These are phyloP conservation scores for Trichocladium uniseriatum DNA, from an alignment of 495 filamentous ascomycete genomes.

Conservation along the genomic window DNA sequence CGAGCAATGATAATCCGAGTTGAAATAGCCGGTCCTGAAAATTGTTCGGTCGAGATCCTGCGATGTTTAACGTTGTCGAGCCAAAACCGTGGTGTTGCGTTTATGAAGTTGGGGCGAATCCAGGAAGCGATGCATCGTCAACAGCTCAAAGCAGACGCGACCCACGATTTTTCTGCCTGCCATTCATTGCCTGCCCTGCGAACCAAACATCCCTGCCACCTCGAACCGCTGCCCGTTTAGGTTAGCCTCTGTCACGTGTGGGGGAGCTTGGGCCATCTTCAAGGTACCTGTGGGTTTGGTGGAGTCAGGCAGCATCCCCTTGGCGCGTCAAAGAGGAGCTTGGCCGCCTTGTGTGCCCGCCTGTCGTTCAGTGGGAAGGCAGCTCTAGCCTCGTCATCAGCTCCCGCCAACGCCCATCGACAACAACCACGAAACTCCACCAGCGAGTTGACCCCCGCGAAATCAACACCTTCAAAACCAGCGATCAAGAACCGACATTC, in stretches of 20 bases:
- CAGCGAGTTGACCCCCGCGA: neutral
- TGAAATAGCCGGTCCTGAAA: neutral
- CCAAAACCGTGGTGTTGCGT: neutral
- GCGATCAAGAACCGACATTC: neutral
- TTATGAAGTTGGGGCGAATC: neutral
- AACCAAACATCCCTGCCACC: conserved; percentile 5
- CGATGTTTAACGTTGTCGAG: neutral
- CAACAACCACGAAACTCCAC: conserved; percentile 2
- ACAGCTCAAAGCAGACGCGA: conserved; percentile 15
- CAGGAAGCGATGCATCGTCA: conserved; percentile 1
- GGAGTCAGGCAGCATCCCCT: conserved; percentile 18
- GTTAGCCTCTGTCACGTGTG: conserved; percentile 19
- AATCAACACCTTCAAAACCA: neutral
- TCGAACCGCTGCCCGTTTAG: neutral
- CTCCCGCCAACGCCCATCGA: conserved; percentile 15
- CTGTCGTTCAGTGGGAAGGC: conserved; percentile 20
- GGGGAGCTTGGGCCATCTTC: conserved; percentile 25
- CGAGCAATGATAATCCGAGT: neutral
- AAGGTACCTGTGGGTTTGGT: neutral
- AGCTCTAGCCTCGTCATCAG: conserved; percentile 36
- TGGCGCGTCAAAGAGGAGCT: conserved; percentile 9
- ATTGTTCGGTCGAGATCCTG: neutral
- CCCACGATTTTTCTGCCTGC: conserved; percentile 24
- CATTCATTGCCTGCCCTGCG: conserved; percentile 6
- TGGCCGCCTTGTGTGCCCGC: conserved; percentile 8